phyloP scores from a whole-genome alignment of 2,329 filamentous ascomycete species.

The Colletotrichum tabaci region DNA sequence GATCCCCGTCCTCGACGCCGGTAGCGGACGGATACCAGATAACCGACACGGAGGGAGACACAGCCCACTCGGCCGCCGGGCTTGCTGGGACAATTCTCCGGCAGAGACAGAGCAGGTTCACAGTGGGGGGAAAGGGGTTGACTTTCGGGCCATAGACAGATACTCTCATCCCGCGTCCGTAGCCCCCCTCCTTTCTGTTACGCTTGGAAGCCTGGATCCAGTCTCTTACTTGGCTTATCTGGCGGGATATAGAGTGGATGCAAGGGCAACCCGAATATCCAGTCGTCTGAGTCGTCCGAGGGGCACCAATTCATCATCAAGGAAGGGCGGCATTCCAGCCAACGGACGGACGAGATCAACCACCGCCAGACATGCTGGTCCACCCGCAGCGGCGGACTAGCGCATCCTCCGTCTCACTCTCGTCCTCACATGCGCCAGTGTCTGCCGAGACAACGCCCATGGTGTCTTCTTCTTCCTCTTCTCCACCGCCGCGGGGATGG shows the following conservation, averaged over 20 bases:
- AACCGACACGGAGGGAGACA: constrained; percentile 1
- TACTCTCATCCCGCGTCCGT: constrained; percentile 8
- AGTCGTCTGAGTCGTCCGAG: background rate
- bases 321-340: constrained; percentile 19
- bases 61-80: background rate
- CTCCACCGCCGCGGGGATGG: background rate
- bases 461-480: background rate
- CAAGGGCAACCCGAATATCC: constrained; percentile 14
- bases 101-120: background rate
- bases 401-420: constrained; percentile 13
- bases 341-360: background rate
- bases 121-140: background rate
- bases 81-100: background rate
- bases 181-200: too few relatives aligned
- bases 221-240: constrained; percentile 14
- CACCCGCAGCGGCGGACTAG: constrained; percentile 15
- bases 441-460: constrained; percentile 1
- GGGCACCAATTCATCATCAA: background rate
- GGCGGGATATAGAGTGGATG: constrained; percentile 10
- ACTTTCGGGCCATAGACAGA: too few relatives aligned
- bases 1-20: background rate
- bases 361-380: constrained; percentile 17
- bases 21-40: background rate
- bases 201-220: too few relatives aligned
- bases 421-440: background rate